A percentile compares a stretch with the other conserved stretches of the same genome.
Conservation (phyloP, 139 green algal species). For the Tetradesmus obliquus region DNA sequence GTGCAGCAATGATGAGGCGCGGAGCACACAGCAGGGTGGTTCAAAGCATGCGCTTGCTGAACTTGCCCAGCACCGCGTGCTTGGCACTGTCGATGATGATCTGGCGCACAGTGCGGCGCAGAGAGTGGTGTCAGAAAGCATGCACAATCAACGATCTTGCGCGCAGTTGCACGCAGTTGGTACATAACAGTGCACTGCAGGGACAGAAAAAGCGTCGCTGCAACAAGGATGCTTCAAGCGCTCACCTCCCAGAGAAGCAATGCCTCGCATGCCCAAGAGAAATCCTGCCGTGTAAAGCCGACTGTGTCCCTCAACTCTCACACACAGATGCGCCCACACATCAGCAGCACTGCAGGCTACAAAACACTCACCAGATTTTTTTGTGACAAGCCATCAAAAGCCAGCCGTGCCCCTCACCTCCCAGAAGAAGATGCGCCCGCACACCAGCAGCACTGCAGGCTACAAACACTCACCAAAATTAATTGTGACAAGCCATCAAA, state of each 20-base stretch:
- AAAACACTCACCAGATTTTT: slow-evolving; percentile 29
- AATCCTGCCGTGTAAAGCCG: no score
- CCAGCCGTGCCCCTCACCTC: slow-evolving; percentile 17
- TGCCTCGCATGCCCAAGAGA: no score
- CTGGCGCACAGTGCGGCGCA: slow-evolving; percentile 23
- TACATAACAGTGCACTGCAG: no score
- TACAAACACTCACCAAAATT: slow-evolving; percentile 34
- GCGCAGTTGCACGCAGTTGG: no score
- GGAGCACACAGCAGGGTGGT: no score
- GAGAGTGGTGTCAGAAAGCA: no score
- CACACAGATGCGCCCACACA: slow-evolving; percentile 30
- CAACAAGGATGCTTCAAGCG: no score
- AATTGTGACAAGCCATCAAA: background rate
- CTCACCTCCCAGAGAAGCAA: no score
- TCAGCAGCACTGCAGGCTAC: slow-evolving; percentile 52
- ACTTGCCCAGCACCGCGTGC: slow-evolving; percentile 93
- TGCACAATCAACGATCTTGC: no score
- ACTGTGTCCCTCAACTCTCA: no score
- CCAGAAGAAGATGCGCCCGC: slow-evolving; percentile 31
- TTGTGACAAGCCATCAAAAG: background rate
- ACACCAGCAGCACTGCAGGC: slow-evolving; percentile 54
- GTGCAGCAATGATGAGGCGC: no score
- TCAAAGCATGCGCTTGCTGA: slow-evolving; percentile 60
- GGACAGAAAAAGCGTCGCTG: no score
- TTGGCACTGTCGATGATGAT: slow-evolving; percentile 88